phyloP scores from a whole-genome alignment of 2,329 filamentous ascomycete genomes.

The Arachnomyces sp. region DNA sequence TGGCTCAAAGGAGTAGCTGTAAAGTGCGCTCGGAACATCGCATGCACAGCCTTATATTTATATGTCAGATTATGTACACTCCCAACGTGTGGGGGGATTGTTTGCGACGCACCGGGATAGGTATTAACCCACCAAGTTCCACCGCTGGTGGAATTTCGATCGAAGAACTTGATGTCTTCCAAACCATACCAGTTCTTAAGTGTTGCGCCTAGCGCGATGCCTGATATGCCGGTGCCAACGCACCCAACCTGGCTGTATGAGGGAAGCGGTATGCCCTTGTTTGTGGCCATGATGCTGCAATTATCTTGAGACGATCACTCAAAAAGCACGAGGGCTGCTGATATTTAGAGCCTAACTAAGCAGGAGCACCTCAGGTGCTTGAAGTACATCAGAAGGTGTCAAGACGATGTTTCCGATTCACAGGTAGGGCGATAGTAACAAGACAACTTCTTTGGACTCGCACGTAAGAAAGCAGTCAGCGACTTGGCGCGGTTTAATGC shows the following conservation, averaged over 20 bases:
- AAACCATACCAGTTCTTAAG: slow-evolving; percentile 51
- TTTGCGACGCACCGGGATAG: slow-evolving; percentile 41
- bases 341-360: no score
- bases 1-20: slow-evolving; percentile 49
- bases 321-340: no score
- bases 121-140: slow-evolving; percentile 58
- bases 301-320: no score
- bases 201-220: slow-evolving; percentile 52
- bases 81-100: not conserved
- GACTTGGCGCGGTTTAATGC: no score
- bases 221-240: slow-evolving; percentile 54
- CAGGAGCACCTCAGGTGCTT: slow-evolving; percentile 29
- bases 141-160: slow-evolving; percentile 47
- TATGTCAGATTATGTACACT: not conserved
- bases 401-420: no score
- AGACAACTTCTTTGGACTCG: no score
- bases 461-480: no score
- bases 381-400: no score
- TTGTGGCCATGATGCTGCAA: no score
- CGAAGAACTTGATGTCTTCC: slow-evolving; percentile 53
- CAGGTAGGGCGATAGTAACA: no score
- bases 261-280: slow-evolving; percentile 2
- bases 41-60: slow-evolving; percentile 43
- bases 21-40: slow-evolving; percentile 47
- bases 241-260: slow-evolving; percentile 22